Conservation (phyloP, 306 rosid genomes). For the Cucumis melo region DNA sequence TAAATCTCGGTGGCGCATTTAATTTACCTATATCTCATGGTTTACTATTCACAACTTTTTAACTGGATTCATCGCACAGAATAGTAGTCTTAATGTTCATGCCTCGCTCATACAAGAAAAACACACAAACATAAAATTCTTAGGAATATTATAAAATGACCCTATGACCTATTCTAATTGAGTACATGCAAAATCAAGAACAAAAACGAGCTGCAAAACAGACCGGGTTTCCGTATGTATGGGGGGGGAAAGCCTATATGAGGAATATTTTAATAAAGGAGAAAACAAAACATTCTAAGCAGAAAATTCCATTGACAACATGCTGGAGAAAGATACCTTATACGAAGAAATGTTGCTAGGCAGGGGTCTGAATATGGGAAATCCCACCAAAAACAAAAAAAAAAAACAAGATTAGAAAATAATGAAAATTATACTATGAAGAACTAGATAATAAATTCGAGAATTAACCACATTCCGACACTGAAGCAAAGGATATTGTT, state of each 20-base stretch:
- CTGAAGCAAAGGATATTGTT: background rate
- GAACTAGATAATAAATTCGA: background rate
- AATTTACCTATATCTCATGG: background rate
- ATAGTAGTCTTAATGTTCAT: background rate
- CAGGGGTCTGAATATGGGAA: constrained; percentile 51
- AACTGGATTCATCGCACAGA: background rate
- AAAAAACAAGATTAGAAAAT: constrained; percentile 5
- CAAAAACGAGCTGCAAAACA: background rate
- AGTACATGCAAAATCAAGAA: background rate
- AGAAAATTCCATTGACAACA: constrained; percentile 1
- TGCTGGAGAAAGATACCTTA: constrained; percentile 48
- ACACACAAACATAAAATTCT: background rate
- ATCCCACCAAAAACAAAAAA: background rate
- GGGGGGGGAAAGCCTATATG: background rate
- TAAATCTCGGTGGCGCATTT: background rate
- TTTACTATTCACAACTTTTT: background rate
- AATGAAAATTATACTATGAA: background rate
- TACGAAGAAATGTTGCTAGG: constrained; percentile 79
- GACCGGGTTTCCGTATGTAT: too few relatives aligned
- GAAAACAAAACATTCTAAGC: background rate
- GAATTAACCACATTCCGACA: background rate
- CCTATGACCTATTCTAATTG: background rate
- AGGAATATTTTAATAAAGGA: background rate
- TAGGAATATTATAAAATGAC: background rate
- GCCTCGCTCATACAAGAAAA: background rate